These are phyloP conservation scores for Botryosphaeria agaves DNA, from an alignment of 2,329 filamentous ascomycete species.

Conservation along the genomic window DNA sequence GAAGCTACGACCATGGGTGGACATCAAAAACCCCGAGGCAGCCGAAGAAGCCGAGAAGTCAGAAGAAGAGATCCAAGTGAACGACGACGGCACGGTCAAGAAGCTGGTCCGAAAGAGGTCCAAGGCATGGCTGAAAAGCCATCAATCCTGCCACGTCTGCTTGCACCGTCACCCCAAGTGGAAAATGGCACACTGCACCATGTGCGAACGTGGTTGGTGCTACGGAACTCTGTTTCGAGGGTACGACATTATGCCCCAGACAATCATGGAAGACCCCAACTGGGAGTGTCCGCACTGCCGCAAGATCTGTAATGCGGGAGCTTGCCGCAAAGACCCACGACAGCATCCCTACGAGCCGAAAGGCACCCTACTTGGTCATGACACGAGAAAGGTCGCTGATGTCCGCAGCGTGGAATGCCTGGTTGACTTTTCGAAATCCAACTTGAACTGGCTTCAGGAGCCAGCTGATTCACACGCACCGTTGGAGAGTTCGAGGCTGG, in stretches of 20 bases:
- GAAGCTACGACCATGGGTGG: constrained; percentile 60
- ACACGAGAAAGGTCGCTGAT: constrained; percentile 80
- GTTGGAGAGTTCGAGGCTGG: constrained; percentile 18
- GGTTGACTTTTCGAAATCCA: constrained; percentile 81
- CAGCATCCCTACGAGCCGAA: constrained; percentile 72
- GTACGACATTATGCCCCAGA: constrained; percentile 76
- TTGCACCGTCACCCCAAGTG: constrained; percentile 63
- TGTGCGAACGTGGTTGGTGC: constrained; percentile 65
- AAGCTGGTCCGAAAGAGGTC: constrained; percentile 45
- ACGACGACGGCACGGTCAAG: constrained; percentile 45
- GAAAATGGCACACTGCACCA: constrained; percentile 67
- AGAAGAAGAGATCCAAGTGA: constrained; percentile 38
- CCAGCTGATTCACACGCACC: constrained; percentile 27
- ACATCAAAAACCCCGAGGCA: constrained; percentile 47
- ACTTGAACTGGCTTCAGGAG: constrained; percentile 63
- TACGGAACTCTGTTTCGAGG: constrained; percentile 86
- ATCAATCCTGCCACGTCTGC: constrained; percentile 63
- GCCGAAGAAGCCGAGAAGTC: constrained; percentile 26
- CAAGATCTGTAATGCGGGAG: constrained; percentile 72
- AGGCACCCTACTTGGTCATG: constrained; percentile 74
- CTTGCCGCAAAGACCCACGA: constrained; percentile 51
- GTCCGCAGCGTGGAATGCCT: constrained; percentile 77
- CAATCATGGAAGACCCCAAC: constrained; percentile 58
- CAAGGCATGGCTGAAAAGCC: constrained; percentile 31
- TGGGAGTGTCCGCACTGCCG: constrained; percentile 86